Percentiles rank a stretch among this genome's conserved stretches.
phyloP scores from a whole-genome alignment of 2,329 filamentous ascomycete genomes.

The Pleomassaria siparia region DNA sequence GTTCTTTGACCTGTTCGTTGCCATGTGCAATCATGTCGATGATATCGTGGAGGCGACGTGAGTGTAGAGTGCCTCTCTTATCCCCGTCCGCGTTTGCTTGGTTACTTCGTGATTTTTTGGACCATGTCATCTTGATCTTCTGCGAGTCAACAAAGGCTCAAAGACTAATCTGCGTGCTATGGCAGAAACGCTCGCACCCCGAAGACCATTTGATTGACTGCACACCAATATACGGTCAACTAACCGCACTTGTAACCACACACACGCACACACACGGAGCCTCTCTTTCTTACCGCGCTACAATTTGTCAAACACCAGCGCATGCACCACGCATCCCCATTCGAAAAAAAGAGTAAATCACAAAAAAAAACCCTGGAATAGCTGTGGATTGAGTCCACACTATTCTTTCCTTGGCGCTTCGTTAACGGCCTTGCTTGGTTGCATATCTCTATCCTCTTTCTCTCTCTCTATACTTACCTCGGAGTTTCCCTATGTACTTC shows the following conservation, averaged over 20 bases:
- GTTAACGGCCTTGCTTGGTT: constrained; percentile 14
- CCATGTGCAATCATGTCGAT: constrained; percentile 97
- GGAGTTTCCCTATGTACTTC: constrained; percentile 2
- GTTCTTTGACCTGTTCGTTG: constrained; percentile 98
- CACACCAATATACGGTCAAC: constrained; percentile 6
- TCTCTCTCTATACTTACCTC: constrained; percentile 6
- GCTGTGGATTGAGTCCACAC: constrained; percentile 33
- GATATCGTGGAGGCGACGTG: constrained; percentile 83
- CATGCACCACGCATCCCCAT: constrained; percentile 18
- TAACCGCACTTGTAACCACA: constrained; percentile 1
- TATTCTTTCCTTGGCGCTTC: constrained; percentile 30
- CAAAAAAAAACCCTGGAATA: constrained; percentile 29
- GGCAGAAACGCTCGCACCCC: constrained; percentile 55
- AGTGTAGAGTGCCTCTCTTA: constrained; percentile 16
- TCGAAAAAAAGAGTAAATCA: constrained; percentile 27
- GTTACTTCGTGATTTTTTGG: too few species aligned
- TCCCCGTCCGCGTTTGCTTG: neutral
- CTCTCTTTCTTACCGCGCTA: neutral
- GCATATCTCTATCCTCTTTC: constrained; percentile 12
- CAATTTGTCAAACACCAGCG: constrained; percentile 24
- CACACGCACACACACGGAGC: neutral
- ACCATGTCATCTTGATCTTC: too few species aligned
- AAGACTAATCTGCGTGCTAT: constrained; percentile 2
- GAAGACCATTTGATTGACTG: constrained; percentile 52
- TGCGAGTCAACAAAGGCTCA: neutral